Conservation (phyloP, 192 early-diverging fungal genomes). For the Dispira simplex region DNA sequence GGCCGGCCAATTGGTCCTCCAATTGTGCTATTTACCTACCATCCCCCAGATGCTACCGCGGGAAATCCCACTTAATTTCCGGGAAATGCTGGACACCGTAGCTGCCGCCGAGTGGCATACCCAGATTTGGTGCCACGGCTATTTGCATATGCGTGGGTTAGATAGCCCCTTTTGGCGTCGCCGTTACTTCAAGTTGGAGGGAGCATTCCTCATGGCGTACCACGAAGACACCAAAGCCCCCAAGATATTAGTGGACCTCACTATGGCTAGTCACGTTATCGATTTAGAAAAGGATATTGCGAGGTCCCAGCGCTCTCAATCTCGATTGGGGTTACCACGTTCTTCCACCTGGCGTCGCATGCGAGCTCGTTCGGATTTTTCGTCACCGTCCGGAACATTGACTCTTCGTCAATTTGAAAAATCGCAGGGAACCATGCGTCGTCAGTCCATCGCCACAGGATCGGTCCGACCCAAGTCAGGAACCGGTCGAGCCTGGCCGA, state of each 20-base stretch:
- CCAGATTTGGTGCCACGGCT: conserved; percentile 29
- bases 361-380: neutral
- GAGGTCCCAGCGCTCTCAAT: too few species aligned
- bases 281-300: conserved; percentile 13
- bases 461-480: too few species aligned
- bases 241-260: conserved; percentile 29
- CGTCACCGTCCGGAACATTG: neutral
- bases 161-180: conserved; percentile 37
- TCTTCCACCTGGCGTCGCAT: neutral
- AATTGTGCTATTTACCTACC: conserved; percentile 30
- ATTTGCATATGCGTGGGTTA: conserved; percentile 32
- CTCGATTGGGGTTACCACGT: neutral
- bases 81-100: conserved; percentile 31
- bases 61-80: conserved; percentile 28
- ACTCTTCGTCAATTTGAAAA: neutral
- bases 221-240: conserved; percentile 30
- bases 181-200: conserved; percentile 29
- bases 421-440: neutral
- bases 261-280: conserved; percentile 24
- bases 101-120: conserved; percentile 33
- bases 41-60: conserved; percentile 26
- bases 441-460: neutral
- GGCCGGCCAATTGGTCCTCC: conserved; percentile 25
- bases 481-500: too few species aligned
- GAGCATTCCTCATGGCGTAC: conserved; percentile 31